phyloP scores from a whole-genome alignment of 176 grass and related monocot genomes.

The Olyra latifolia region DNA sequence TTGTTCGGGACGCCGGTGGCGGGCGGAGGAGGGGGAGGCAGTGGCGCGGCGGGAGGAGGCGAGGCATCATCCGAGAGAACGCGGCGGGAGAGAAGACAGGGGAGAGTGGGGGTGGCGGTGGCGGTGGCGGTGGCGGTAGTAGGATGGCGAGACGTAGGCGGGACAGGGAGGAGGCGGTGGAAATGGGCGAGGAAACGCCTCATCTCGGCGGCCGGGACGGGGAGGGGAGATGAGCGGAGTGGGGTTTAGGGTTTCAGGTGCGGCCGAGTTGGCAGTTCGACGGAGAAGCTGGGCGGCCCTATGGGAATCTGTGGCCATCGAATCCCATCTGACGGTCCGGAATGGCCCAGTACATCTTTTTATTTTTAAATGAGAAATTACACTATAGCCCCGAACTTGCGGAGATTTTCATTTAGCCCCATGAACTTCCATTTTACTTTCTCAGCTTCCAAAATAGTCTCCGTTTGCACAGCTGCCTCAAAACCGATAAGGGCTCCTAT shows the following conservation, averaged over 20 bases:
- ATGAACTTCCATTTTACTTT: too few species aligned
- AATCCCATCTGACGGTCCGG: too few species aligned
- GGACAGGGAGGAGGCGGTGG: neutral
- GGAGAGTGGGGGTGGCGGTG: constrained; percentile 1
- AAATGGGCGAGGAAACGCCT: constrained; percentile 43
- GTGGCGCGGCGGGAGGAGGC: neutral
- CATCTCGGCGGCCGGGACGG: constrained; percentile 32
- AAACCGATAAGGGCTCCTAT: too few species aligned
- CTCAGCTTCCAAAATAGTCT: too few species aligned
- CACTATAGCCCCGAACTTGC: too few species aligned
- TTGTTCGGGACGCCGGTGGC: constrained; percentile 30
- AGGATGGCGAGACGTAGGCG: neutral
- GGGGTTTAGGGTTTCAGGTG: constrained; percentile 36
- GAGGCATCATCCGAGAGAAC: constrained; percentile 17
- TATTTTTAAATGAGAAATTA: too few species aligned
- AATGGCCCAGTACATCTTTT: too few species aligned
- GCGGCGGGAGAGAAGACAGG: constrained; percentile 23
- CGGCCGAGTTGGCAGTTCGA: too few species aligned
- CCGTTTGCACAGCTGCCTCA: too few species aligned
- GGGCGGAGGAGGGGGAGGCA: constrained; percentile 1
- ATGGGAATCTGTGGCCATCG: too few species aligned
- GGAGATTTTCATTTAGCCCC: too few species aligned
- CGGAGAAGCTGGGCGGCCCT: too few species aligned
- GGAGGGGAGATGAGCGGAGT: neutral
- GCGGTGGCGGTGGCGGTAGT: neutral